Evolutionary conservation across 1,139 yeast species (phyloP).

Genomic region (Zygosaccharomyces pseudobailii): DNA sequence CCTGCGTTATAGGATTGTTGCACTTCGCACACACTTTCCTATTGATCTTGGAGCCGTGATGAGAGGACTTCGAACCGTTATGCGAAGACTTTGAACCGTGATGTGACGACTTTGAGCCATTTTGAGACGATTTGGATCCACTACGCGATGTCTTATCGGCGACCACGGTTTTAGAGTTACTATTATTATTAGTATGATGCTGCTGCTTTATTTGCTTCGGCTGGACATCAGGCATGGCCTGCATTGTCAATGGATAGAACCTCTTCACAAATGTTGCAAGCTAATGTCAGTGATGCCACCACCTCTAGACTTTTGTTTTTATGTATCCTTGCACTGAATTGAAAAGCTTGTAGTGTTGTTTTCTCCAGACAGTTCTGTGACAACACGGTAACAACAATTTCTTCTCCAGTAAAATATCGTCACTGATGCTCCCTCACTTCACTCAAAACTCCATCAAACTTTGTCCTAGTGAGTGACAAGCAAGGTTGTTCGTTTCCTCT

Average conservation of each 20-base stretch:
- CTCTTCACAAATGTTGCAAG: background rate
- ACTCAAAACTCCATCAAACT: slow-evolving; percentile 1
- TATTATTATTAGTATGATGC: background rate
- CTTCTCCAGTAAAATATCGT: background rate
- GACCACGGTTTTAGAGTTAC: background rate
- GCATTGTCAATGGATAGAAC: background rate
- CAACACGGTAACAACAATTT: background rate
- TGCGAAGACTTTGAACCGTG: background rate
- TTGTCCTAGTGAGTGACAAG: background rate
- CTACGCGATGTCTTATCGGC: background rate
- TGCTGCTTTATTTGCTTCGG: slow-evolving; percentile 1
- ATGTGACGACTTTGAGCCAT: background rate
- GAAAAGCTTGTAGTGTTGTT: slow-evolving; percentile 1
- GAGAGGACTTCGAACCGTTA: background rate
- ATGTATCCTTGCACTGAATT: background rate
- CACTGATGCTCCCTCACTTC: background rate
- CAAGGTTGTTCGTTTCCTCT: background rate
- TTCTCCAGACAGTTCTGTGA: background rate
- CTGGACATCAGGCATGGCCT: slow-evolving; percentile 4
- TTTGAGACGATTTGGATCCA: background rate
- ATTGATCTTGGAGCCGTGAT: slow-evolving; percentile 6
- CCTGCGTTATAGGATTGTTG: slow-evolving; percentile 64
- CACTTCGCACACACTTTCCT: slow-evolving; percentile 55
- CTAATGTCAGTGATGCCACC: background rate
- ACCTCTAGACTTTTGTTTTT: background rate